Evolutionary conservation across 805 yeast species (phyloP), one percentile per base, ranked within the genome.

Genomic region (Candida montana): DNA sequence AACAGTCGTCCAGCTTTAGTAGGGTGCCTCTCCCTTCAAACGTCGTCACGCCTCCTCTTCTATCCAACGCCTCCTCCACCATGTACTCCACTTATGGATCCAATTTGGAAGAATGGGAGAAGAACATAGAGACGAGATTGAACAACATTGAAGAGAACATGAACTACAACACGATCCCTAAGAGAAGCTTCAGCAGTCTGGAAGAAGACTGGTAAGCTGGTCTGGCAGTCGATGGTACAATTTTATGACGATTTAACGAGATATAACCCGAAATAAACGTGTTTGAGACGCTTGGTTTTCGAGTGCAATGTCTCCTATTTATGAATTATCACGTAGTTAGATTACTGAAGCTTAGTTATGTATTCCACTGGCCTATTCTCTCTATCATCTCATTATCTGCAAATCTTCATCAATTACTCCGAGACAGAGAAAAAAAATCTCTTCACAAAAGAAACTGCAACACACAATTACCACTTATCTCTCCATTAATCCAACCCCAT

Each of bases 91-190:
- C 62, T 17, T 59, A 60, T 29, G 59, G 62, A 3, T 64, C 69
- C 13, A 61, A 63, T 35, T 44, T 66, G 17, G 69, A 64, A 41
- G 63, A 62, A 53, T 66, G 71, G 71, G 69, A 65, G 43, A 54
- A 51, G 37, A 54, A 56, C 42, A 53, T 66, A 43, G 68, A 65
- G 29, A 52, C 51, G 34, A 57, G 68, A 49, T 49, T 66, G 34
- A 49, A 60, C 35, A 52, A 48, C 32, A 65, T 66, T 33, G 68
- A 62, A 28, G 49, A 50, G 41, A 53, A 51, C 35, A 35, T 53
- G 55, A 19, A 31, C 18, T 33, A 37, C 31, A 48, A 55, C 32
- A 36, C 39, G n/a, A 41, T 54, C 18, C 44, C 42, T 21, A 56
- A 56, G 50, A 50, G 61, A 47, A 48, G 54, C 36, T 55, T 55